These are phyloP conservation scores for Dunaliella primolecta DNA, from an alignment of 139 green algal genomes.

Conservation along the genomic window DNA sequence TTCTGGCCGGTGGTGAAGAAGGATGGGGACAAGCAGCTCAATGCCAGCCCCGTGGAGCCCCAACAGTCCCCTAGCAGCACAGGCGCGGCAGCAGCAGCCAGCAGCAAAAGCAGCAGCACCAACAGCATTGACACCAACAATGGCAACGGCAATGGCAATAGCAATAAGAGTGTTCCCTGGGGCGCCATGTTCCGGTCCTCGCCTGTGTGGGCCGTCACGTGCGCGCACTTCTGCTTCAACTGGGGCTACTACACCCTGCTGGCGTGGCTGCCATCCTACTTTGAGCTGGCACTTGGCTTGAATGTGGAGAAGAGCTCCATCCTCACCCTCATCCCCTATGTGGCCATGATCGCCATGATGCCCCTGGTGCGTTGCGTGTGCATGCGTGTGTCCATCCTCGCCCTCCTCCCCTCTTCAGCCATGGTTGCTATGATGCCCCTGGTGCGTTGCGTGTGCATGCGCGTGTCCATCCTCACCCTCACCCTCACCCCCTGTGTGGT, in stretches of 20 bases:
- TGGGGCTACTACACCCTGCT: constrained; percentile 96
- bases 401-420: constrained; percentile 79
- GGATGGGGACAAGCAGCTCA: constrained; percentile 28
- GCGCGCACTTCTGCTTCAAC: constrained; percentile 98
- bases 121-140: neutral
- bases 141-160: neutral
- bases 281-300: constrained; percentile 86
- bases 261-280: constrained; percentile 96
- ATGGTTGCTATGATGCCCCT: constrained; percentile 82
- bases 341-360: constrained; percentile 87
- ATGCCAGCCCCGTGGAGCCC: neutral
- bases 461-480: constrained; percentile 76
- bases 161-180: constrained; percentile 73
- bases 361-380: constrained; percentile 35
- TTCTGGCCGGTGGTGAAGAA: constrained; percentile 75
- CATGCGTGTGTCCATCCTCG: constrained; percentile 77
- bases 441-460: too few relatives aligned
- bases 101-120: neutral
- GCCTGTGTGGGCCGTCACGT: constrained; percentile 89
- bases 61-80: neutral
- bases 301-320: constrained; percentile 75
- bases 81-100: too few relatives aligned
- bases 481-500: constrained; percentile 82
- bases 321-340: constrained; percentile 79
- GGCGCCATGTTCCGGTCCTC: constrained; percentile 70